Evolutionary conservation across 179 eudicot genomes (phyloP), one percentile per base, ranked within the genome.

Genomic region (Gypsophila paniculata): DNA sequence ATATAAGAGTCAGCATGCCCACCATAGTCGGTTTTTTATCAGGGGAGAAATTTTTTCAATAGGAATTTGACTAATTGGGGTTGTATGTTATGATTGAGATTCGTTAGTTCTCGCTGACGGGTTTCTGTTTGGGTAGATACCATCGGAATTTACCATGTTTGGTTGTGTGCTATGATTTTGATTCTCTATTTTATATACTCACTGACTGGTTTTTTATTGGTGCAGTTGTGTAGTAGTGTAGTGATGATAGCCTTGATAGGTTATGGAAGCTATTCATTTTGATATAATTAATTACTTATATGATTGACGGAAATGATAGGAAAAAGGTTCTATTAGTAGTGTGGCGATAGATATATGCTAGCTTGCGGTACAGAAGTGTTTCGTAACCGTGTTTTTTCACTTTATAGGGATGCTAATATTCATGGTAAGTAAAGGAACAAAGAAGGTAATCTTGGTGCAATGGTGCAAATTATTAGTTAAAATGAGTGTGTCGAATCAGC

Each of bases 301-400:
- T 65, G 55, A 65, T 23, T 44, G 59, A 46, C 25, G 32, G 48
- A 5, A 59, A 11, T 68, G 52, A 19, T 74, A 74, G 48, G 67
- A 21, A 61, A 34, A 25, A 26, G 9, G n/a, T 6, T 53, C 25
- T 9, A 19, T 19, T 46, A n/a, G 17, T 11, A 29, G 52, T 10
- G 26, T 17, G 15, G 39, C 23, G 55, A 14, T 23, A 48, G 68
- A 17, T 22, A 21, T 26, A 32, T 32, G 21, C 32, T 65, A 18
- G 17, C 32, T 67, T 10, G 14, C 17, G 36, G 51, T 13, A 44
- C 38, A 55, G 66, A 55, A 29, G 34, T 64, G 25, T 74, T 29
- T 51, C 15, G 8, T 44, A 17, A 34, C 54, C 26, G 6, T 74
- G 10, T 52, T 36, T 66, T 38, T 62, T 60, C 62, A 19, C 61